Percentiles rank a stretch among this genome's conserved stretches.
Conservation (phyloP, 176 grass and related monocot species). For the Lolium rigidum region DNA sequence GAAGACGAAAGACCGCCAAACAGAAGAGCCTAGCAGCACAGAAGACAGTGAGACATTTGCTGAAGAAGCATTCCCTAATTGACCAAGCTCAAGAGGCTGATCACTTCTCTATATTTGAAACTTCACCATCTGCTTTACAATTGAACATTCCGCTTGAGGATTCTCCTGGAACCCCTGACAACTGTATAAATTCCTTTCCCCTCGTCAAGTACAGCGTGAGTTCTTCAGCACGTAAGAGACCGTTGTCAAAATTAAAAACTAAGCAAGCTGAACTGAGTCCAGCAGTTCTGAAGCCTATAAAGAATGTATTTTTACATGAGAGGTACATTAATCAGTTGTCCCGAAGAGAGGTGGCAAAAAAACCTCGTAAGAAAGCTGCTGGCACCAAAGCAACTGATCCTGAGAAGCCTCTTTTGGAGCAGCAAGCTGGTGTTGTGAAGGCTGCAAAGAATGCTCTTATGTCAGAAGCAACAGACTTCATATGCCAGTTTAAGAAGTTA, state of each 20-base stretch:
- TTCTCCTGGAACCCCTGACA: conserved; percentile 56
- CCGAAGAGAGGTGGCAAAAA: conserved; percentile 59
- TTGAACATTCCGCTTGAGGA: conserved; percentile 48
- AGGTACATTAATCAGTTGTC: conserved; percentile 83
- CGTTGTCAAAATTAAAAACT: conserved; percentile 48
- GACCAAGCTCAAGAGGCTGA: conserved; percentile 72
- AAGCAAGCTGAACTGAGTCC: conserved; percentile 48
- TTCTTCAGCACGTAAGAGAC: conserved; percentile 42
- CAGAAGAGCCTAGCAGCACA: conserved; percentile 56
- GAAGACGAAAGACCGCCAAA: conserved; percentile 51
- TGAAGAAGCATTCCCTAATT: conserved; percentile 65
- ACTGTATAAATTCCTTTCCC: conserved; percentile 30
- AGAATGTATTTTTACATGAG: conserved; percentile 77
- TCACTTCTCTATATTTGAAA: conserved; percentile 86
- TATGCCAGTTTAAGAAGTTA: conserved; percentile 63
- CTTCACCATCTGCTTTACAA: conserved; percentile 53
- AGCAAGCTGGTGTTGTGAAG: conserved; percentile 49
- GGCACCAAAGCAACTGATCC: conserved; percentile 28
- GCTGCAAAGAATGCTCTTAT: conserved; percentile 69
- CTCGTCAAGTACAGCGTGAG: conserved; percentile 46
- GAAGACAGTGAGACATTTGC: conserved; percentile 76
- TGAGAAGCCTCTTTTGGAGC: conserved; percentile 18
- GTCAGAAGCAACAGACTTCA: conserved; percentile 73
- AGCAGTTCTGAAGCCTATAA: conserved; percentile 74
- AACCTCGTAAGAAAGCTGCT: conserved; percentile 38